Percentiles rank a stretch among this genome's conserved stretches.
phyloP scores from a whole-genome alignment of 805 yeast genomes.

The Yarrowia bubula region DNA sequence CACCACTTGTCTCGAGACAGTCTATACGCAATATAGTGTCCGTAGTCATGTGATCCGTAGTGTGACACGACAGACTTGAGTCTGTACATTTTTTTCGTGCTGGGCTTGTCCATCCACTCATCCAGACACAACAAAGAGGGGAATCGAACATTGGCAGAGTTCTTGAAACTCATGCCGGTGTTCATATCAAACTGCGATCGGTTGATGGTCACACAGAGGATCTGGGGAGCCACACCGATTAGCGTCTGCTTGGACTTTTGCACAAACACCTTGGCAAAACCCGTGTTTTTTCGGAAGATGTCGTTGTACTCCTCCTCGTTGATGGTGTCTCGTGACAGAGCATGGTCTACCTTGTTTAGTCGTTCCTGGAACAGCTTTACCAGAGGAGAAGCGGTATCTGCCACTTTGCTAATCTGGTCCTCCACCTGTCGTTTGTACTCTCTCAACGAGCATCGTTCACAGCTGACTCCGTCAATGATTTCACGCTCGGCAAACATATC shows the following conservation, averaged over 20 bases:
- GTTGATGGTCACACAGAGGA: constrained; percentile 79
- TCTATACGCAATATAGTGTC: constrained; percentile 92
- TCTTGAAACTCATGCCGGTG: constrained; percentile 79
- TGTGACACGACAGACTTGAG: constrained; percentile 87
- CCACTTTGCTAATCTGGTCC: constrained; percentile 18
- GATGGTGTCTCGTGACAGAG: constrained; percentile 64
- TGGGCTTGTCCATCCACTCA: constrained; percentile 50
- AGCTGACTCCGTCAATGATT: constrained; percentile 87
- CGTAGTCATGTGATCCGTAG: constrained; percentile 94
- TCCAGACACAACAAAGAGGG: constrained; percentile 66
- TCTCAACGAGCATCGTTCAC: constrained; percentile 82
- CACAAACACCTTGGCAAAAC: constrained; percentile 59
- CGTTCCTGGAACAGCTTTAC: constrained; percentile 45
- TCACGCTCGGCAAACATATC: constrained; percentile 55
- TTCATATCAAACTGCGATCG: constrained; percentile 89
- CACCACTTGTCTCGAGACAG: constrained; percentile 63
- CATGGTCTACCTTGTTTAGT: constrained; percentile 49
- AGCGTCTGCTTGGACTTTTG: constrained; percentile 81
- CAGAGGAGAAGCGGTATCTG: neutral
- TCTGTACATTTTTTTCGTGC: constrained; percentile 48
- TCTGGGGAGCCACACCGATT: constrained; percentile 62
- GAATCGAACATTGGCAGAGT: constrained; percentile 77
- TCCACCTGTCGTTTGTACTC: constrained; percentile 38
- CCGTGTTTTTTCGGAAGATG: constrained; percentile 61
- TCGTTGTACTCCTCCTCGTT: constrained; percentile 75